phyloP scores from a whole-genome alignment of 305 asterid species.

The Rubia tinctorum region DNA sequence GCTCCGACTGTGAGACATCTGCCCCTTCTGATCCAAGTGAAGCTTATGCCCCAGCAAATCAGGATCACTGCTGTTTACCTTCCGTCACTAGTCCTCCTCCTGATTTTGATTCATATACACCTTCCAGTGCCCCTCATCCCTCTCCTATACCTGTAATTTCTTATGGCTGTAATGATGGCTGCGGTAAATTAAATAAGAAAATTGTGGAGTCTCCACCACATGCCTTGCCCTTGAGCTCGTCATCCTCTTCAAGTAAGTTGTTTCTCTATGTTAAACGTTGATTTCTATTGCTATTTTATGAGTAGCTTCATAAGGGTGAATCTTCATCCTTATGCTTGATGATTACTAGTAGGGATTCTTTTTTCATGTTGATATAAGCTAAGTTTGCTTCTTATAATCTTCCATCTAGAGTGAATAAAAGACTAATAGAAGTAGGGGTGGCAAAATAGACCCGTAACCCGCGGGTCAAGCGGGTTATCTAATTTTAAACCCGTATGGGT shows the following conservation, averaged over 20 bases:
- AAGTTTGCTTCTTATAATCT: neutral
- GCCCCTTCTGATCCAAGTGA: constrained; percentile 32
- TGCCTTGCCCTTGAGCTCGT: constrained; percentile 29
- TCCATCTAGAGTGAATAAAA: neutral
- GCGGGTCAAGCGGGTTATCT: no score
- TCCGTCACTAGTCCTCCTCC: constrained; percentile 33
- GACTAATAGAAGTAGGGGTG: neutral
- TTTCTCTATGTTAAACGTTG: constrained; percentile 1
- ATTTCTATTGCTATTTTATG: neutral
- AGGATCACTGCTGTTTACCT: constrained; percentile 8
- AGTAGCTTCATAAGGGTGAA: constrained; percentile 8
- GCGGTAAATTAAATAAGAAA: constrained; percentile 19
- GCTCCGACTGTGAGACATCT: constrained; percentile 30
- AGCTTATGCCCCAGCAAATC: constrained; percentile 30
- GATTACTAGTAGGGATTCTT: neutral
- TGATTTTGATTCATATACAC: constrained; percentile 22
- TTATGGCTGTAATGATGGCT: constrained; percentile 28
- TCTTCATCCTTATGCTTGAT: neutral
- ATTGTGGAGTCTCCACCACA: constrained; percentile 35
- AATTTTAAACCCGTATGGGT: no score
- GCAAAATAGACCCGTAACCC: no score
- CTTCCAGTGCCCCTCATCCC: constrained; percentile 37
- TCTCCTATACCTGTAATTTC: constrained; percentile 39
- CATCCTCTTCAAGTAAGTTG: constrained; percentile 51
- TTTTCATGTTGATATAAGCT: neutral